Evolutionary conservation across 2,329 filamentous ascomycete species (phyloP).

Genomic region (Talaromyces pinophilus): DNA sequence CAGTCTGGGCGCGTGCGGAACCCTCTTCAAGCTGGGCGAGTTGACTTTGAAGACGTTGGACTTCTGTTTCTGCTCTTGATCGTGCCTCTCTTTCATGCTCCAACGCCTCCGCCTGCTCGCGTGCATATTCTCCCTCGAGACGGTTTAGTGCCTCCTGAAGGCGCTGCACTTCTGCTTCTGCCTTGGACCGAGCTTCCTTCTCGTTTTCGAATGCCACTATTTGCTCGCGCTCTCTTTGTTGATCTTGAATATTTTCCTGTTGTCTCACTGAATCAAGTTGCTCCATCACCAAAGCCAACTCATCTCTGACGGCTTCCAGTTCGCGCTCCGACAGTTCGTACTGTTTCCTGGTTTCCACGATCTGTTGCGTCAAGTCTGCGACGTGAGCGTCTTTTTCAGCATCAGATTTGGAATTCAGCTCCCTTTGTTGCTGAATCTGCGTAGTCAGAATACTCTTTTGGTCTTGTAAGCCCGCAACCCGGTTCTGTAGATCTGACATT

Average conservation of each 20-base stretch:
- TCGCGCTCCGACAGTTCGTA: slow-evolving; percentile 56
- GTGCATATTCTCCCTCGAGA: slow-evolving; percentile 65
- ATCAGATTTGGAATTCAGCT: slow-evolving; percentile 86
- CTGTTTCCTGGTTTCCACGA: slow-evolving; percentile 65
- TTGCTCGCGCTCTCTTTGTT: slow-evolving; percentile 36
- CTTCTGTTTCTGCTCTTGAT: slow-evolving; percentile 31
- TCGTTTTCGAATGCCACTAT: slow-evolving; percentile 33
- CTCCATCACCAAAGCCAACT: slow-evolving; percentile 45
- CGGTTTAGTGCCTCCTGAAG: slow-evolving; percentile 52
- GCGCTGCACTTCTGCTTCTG: slow-evolving; percentile 36
- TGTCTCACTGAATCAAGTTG: slow-evolving; percentile 47
- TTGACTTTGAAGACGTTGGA: slow-evolving; percentile 47
- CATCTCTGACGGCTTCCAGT: slow-evolving; percentile 40
- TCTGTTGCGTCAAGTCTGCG: slow-evolving; percentile 47
- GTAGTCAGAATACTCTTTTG: slow-evolving; percentile 87
- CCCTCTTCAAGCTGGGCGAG: slow-evolving; percentile 60
- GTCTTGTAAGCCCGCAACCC: slow-evolving; percentile 75
- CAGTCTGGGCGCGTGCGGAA: slow-evolving; percentile 66
- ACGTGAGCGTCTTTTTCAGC: slow-evolving; percentile 54
- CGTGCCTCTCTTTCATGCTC: slow-evolving; percentile 20
- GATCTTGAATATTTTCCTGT: slow-evolving; percentile 38
- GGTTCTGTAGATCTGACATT: slow-evolving; percentile 75
- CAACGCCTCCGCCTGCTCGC: slow-evolving; percentile 48
- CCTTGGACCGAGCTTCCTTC: slow-evolving; percentile 32
- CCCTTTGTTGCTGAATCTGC: slow-evolving; percentile 93